phyloP scores from a whole-genome alignment of 768 basidiomycete species.

The Hortiboletus campestris region DNA sequence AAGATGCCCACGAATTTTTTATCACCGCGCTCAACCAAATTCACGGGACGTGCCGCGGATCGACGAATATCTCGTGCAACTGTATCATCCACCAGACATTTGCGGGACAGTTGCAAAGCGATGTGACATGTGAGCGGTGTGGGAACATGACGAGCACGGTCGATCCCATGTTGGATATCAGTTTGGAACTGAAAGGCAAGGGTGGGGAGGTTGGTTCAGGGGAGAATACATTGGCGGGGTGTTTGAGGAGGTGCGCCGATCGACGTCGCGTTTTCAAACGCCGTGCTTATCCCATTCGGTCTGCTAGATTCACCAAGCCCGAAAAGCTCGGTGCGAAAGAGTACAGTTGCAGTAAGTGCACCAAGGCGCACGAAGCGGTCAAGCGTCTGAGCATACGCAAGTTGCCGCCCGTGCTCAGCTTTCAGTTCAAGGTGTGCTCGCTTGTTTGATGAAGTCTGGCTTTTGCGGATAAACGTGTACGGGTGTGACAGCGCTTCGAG shows the following conservation, averaged over 20 bases:
- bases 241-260: constrained; percentile 61
- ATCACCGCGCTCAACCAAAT: constrained; percentile 84
- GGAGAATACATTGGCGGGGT: constrained; percentile 71
- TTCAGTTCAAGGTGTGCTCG: constrained; percentile 79
- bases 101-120: constrained; percentile 81
- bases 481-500: constrained; percentile 73
- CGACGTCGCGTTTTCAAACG: neutral
- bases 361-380: constrained; percentile 72
- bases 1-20: constrained; percentile 90
- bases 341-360: constrained; percentile 83
- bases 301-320: constrained; percentile 72
- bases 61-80: constrained; percentile 76
- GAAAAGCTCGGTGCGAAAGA: constrained; percentile 83
- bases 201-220: constrained; percentile 42
- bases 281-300: neutral
- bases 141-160: constrained; percentile 72
- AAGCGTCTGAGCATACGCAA: constrained; percentile 83
- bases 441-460: neutral
- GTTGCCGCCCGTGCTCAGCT: constrained; percentile 85
- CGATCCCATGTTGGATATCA: constrained; percentile 91
- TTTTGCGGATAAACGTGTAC: neutral
- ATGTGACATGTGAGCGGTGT: constrained; percentile 87
- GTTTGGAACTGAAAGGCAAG: constrained; percentile 72
- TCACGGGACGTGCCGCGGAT: constrained; percentile 72
- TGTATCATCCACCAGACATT: constrained; percentile 93